phyloP scores from a whole-genome alignment of 2,329 filamentous ascomycete species.

The Simplicillium sp. region DNA sequence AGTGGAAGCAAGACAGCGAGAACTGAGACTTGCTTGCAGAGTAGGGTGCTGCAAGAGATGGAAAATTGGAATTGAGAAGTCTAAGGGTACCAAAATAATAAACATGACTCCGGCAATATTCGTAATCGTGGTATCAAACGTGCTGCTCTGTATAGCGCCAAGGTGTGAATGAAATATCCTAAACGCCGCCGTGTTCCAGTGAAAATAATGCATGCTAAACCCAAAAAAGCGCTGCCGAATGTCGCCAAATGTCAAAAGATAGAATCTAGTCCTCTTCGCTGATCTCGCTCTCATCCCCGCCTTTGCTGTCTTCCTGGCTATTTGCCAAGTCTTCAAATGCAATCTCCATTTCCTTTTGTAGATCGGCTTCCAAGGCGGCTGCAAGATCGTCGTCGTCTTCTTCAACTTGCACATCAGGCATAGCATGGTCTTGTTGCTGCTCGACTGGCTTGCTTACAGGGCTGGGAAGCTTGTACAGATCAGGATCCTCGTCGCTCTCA shows the following conservation, averaged over 20 bases:
- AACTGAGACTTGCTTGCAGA: conserved; percentile 12
- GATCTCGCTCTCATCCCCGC: conserved; percentile 53
- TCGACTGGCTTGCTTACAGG: conserved; percentile 33
- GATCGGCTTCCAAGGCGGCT: conserved; percentile 24
- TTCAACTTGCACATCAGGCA: conserved; percentile 12
- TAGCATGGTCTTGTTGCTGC: conserved; percentile 21
- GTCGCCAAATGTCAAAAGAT: no score
- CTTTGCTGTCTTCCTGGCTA: conserved; percentile 37
- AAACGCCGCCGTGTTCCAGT: no score
- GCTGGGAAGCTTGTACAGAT: conserved; percentile 43
- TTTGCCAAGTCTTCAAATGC: conserved; percentile 43
- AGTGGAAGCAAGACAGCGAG: conserved; percentile 11
- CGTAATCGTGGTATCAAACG: no score
- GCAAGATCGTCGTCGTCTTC: conserved; percentile 18
- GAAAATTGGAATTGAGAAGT: background rate
- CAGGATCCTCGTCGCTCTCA: conserved; percentile 37
- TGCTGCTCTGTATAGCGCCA: no score
- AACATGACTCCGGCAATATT: no score
- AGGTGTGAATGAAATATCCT: no score
- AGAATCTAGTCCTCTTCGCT: conserved; percentile 50
- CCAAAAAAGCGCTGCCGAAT: no score
- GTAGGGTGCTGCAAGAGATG: background rate
- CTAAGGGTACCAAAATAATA: no score
- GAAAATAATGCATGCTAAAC: no score
- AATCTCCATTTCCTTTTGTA: conserved; percentile 45